Evolutionary conservation across 805 yeast genomes (phyloP).

Genomic region (Teunomyces atbi): DNA sequence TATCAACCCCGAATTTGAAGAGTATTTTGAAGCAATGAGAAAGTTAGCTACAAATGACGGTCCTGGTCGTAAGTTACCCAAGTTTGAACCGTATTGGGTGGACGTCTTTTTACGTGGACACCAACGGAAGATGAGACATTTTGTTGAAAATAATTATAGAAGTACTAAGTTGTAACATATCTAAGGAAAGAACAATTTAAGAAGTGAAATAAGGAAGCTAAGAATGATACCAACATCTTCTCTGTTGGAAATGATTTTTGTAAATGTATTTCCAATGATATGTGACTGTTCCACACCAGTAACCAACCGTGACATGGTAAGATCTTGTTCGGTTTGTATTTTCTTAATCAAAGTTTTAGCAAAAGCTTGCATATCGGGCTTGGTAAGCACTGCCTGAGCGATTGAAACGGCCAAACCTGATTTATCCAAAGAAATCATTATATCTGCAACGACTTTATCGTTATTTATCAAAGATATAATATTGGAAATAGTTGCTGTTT

Average conservation of each 20-base stretch:
- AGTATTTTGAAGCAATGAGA: conserved; percentile 20
- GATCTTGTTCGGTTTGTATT: conserved; percentile 12
- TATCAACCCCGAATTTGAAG: conserved; percentile 19
- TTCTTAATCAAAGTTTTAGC: conserved; percentile 16
- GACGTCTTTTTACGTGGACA: conserved; percentile 19
- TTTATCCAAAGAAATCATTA: conserved; percentile 19
- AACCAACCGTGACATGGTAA: conserved; percentile 11
- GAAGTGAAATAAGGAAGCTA: background rate
- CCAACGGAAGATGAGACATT: conserved; percentile 16
- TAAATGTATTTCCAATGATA: conserved; percentile 9
- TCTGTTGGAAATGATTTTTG: background rate
- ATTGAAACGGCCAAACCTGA: conserved; percentile 23
- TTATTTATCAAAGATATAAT: conserved; percentile 18
- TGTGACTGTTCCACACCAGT: conserved; percentile 14
- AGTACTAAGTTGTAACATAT: conserved; percentile 5
- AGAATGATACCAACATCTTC: background rate
- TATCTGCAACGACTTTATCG: conserved; percentile 15
- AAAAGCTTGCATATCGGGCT: conserved; percentile 16
- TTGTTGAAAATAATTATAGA: conserved; percentile 14
- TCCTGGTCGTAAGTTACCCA: conserved; percentile 22
- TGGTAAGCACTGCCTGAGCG: conserved; percentile 14
- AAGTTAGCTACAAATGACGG: conserved; percentile 20
- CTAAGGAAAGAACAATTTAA: conserved; percentile 1
- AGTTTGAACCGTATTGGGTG: conserved; percentile 19
- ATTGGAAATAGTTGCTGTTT: conserved; percentile 6